A percentile compares a stretch with the other conserved stretches of the same genome.
Evolutionary conservation across 164 flowering plant genomes (phyloP).

Genomic region (Litsea cubeba): DNA sequence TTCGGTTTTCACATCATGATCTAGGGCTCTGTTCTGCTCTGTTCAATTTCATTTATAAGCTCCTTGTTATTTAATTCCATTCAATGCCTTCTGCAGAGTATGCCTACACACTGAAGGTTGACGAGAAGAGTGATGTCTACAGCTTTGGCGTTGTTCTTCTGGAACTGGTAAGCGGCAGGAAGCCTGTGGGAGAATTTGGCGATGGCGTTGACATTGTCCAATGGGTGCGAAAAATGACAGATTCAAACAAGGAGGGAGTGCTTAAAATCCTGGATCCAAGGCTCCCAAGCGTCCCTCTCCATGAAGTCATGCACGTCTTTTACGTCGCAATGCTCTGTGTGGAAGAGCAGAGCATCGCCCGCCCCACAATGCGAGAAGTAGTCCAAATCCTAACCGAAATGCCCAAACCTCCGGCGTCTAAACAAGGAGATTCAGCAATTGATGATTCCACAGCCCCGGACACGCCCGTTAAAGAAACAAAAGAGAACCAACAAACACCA

Average conservation of each 20-base stretch:
- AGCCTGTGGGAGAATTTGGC: constrained; percentile 97
- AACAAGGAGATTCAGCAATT: constrained; percentile 31
- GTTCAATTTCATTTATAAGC: neutral
- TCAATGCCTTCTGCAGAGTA: constrained; percentile 47
- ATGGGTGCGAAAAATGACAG: constrained; percentile 91
- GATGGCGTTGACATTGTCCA: constrained; percentile 99
- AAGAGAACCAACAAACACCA: constrained; percentile 28
- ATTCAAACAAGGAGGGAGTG: constrained; percentile 79
- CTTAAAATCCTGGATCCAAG: constrained; percentile 74
- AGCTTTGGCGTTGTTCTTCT: constrained; percentile 93
- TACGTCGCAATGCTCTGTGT: constrained; percentile 97
- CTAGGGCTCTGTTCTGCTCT: neutral
- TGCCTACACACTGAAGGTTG: constrained; percentile 92
- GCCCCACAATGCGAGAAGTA: constrained; percentile 97
- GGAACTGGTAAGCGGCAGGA: constrained; percentile 78
- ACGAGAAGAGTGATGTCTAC: constrained; percentile 95
- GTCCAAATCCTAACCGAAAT: constrained; percentile 88
- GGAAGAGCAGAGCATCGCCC: constrained; percentile 89
- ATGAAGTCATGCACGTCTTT: constrained; percentile 92
- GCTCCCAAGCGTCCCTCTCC: constrained; percentile 71
- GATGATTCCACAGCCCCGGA: constrained; percentile 34
- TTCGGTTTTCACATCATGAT: neutral
- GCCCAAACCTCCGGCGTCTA: constrained; percentile 48
- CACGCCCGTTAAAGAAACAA: constrained; percentile 25
- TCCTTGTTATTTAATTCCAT: neutral